Evolutionary conservation across 805 yeast genomes (phyloP).

Genomic region (Saccharomycopsis guyanensis): DNA sequence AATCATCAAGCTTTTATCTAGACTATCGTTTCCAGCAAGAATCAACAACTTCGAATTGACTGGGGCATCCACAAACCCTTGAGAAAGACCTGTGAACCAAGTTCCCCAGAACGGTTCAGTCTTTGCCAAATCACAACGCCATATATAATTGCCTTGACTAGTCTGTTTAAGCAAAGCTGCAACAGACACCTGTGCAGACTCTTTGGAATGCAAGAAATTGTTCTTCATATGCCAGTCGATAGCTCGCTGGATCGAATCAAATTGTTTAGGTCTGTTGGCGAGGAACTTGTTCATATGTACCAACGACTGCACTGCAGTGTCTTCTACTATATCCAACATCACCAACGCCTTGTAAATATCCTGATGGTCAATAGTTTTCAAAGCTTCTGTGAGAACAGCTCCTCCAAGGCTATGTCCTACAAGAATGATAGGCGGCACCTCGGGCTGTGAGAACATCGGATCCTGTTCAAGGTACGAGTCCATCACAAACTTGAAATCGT

Average conservation of each 20-base stretch:
- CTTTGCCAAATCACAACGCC: slow-evolving; percentile 57
- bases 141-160: slow-evolving; percentile 27
- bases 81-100: slow-evolving; percentile 76
- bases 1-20: slow-evolving; percentile 78
- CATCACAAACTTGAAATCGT: slow-evolving; percentile 51
- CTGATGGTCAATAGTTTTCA: slow-evolving; percentile 23
- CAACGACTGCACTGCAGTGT: slow-evolving; percentile 72
- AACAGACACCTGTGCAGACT: slow-evolving; percentile 69
- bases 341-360: slow-evolving; percentile 53
- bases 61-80: slow-evolving; percentile 38
- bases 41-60: slow-evolving; percentile 60
- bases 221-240: slow-evolving; percentile 75
- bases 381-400: slow-evolving; percentile 57
- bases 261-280: slow-evolving; percentile 52
- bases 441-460: slow-evolving; percentile 13
- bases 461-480: slow-evolving; percentile 29
- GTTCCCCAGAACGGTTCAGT: slow-evolving; percentile 69
- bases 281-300: slow-evolving; percentile 61
- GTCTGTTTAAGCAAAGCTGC: slow-evolving; percentile 49
- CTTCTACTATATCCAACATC: slow-evolving; percentile 90
- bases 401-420: slow-evolving; percentile 96
- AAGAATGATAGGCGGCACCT: slow-evolving; percentile 39
- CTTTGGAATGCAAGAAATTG: slow-evolving; percentile 43
- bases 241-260: slow-evolving; percentile 48
- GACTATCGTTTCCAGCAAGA: slow-evolving; percentile 80